Evolutionary conservation across 805 yeast species (phyloP), one percentile per base, ranked within the genome.

Genomic region (Lachancea sp.): DNA sequence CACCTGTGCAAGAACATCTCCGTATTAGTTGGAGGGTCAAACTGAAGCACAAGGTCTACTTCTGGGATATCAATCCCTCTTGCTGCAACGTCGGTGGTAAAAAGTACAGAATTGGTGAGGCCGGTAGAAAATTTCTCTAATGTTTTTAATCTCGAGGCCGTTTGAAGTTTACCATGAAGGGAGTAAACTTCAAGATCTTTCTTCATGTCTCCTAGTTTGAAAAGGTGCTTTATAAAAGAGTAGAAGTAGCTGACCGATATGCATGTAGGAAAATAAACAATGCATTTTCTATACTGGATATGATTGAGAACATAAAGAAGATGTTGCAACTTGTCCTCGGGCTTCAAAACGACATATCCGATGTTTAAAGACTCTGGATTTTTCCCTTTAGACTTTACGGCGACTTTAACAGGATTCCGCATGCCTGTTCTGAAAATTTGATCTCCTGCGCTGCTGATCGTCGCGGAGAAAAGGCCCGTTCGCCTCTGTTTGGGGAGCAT

Each of bases 51-150:
- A 19, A 89, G 64, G 55, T 92, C 97, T 8, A 92, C 97, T 40
- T 89, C 92, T 0, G 96, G 95, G 21, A 92, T 81, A 66, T 92
- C 98, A 17, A 92, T 75, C 31, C 98, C 98, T 56, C 98, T 73
- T 0, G 97, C 96, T 0, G 98, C 97, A n/a, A 92, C 96, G 69
- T 92, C 98, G 0, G 98, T 92, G 2, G 98, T 88, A 63, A 92
- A 67, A 18, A 92, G 63, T 0, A 90, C 75, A 8, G 80, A 69
- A 47, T 77, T 80, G 16, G 51, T 55, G 12, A 59, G 35, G 11
- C 72, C 69, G 1, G 71, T 70, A 0, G 78, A 58, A 56, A 90
- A 92, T 24, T 61, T 65, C 8, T 70, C 69, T 32, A 90, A 64
- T 0, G 96, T 84, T 56, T 77, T 83, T 38, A 82, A 63, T 49